Conservation (phyloP, 1,139 yeast species). For the Zygoascus sp. region DNA sequence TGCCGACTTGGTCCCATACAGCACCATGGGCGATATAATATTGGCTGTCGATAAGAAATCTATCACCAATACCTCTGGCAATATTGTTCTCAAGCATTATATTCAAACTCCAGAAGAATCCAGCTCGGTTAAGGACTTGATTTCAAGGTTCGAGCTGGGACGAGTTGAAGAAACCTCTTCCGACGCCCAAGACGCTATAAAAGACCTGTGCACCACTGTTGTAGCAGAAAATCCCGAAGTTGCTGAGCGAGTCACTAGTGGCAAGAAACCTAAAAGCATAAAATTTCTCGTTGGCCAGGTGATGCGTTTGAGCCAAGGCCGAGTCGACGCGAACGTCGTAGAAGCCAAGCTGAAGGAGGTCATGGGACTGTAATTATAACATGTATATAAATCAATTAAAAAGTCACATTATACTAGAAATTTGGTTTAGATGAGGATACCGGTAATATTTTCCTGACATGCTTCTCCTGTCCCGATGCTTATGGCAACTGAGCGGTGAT, state of each 20-base stretch:
- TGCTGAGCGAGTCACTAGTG: slow-evolving; percentile 51
- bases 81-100: slow-evolving; percentile 55
- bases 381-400: background rate
- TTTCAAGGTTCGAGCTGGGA: slow-evolving; percentile 53
- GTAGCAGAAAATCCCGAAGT: slow-evolving; percentile 51
- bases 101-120: slow-evolving; percentile 39
- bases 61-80: slow-evolving; percentile 58
- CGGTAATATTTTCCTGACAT: too few relatives aligned
- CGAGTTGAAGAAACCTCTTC: slow-evolving; percentile 32
- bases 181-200: slow-evolving; percentile 44
- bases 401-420: background rate
- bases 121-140: slow-evolving; percentile 40
- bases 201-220: slow-evolving; percentile 50
- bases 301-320: slow-evolving; percentile 71
- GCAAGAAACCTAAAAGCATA: slow-evolving; percentile 57
- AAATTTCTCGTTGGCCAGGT: slow-evolving; percentile 81
- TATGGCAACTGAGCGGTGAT: too few relatives aligned
- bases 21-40: slow-evolving; percentile 44
- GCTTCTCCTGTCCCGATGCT: too few relatives aligned
- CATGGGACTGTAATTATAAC: background rate
- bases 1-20: slow-evolving; percentile 35
- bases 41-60: slow-evolving; percentile 36
- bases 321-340: slow-evolving; percentile 26
- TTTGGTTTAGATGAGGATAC: too few relatives aligned
- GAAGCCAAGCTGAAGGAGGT: slow-evolving; percentile 14